These are phyloP conservation scores for Pseudodiploospora longispora DNA, from an alignment of 2,329 filamentous ascomycete genomes.

Conservation along the genomic window DNA sequence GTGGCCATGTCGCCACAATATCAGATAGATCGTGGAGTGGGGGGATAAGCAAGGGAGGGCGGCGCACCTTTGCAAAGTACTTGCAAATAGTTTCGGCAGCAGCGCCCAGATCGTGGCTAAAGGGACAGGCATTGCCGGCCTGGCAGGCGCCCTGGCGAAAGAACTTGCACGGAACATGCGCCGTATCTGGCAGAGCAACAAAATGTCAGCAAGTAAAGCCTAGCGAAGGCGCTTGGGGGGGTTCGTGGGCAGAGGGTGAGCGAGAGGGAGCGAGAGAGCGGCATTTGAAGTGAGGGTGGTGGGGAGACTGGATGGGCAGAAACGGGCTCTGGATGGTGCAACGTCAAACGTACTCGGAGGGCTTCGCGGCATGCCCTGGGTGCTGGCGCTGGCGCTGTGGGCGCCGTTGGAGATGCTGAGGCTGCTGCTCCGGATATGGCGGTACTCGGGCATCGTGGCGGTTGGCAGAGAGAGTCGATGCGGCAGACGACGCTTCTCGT, in stretches of 20 bases:
- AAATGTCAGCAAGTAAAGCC: constrained; percentile 5
- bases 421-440: constrained; percentile 51
- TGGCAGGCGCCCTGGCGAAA: constrained; percentile 94
- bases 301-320: constrained; percentile 6
- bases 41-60: constrained; percentile 12
- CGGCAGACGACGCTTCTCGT: constrained; percentile 5
- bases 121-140: constrained; percentile 91
- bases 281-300: neutral
- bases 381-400: constrained; percentile 15
- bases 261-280: neutral
- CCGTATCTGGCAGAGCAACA: constrained; percentile 58
- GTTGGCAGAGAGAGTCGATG: constrained; percentile 7
- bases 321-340: constrained; percentile 2
- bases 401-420: constrained; percentile 39
- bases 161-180: constrained; percentile 99
- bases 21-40: constrained; percentile 1
- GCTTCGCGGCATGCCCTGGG: constrained; percentile 40
- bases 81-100: constrained; percentile 90
- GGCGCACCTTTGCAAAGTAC: constrained; percentile 89
- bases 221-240: too few species aligned
- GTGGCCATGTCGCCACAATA: neutral
- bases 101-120: constrained; percentile 84
- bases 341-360: constrained; percentile 47
- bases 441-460: constrained; percentile 40
- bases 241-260: neutral